Percentiles rank a stretch among this genome's conserved stretches.
These are phyloP conservation scores for Alternaria brassicicola DNA, from an alignment of 2,329 filamentous ascomycete genomes.

Conservation along the genomic window DNA sequence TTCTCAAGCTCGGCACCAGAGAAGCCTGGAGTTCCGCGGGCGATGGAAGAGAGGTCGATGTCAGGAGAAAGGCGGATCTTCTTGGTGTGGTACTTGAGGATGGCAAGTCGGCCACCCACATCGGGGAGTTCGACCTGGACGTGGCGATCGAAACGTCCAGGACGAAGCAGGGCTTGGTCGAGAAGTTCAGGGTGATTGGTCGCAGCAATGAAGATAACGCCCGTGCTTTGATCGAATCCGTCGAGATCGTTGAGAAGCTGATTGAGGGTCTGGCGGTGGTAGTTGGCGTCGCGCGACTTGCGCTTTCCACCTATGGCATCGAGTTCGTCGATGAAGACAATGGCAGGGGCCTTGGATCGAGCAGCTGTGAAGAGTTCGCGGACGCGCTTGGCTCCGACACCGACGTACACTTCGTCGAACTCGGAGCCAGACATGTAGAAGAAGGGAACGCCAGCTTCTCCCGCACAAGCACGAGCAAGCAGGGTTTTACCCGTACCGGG, in stretches of 20 bases:
- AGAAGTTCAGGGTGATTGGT: constrained; percentile 95
- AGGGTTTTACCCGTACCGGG: constrained; percentile 98
- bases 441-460: constrained; percentile 96
- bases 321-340: constrained; percentile 94
- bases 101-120: constrained; percentile 89
- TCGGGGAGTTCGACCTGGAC: constrained; percentile 89
- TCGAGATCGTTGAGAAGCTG: constrained; percentile 96
- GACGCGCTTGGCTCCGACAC: constrained; percentile 94
- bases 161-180: constrained; percentile 91
- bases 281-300: constrained; percentile 89
- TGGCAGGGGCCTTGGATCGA: constrained; percentile 83
- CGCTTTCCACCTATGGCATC: constrained; percentile 94
- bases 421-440: constrained; percentile 99
- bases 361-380: constrained; percentile 88
- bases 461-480: constrained; percentile 91
- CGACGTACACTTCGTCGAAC: constrained; percentile 98
- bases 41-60: constrained; percentile 83
- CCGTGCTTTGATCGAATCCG: constrained; percentile 92
- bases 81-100: constrained; percentile 90
- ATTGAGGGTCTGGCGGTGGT: constrained; percentile 96
- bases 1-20: constrained; percentile 97
- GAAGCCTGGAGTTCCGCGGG: constrained; percentile 85
- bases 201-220: constrained; percentile 93
- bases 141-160: constrained; percentile 94
- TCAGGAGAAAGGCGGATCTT: constrained; percentile 82